Base-by-base conservation (phyloP, 2,329 filamentous ascomycete species). In the Aureobasidium sp. region DNA sequence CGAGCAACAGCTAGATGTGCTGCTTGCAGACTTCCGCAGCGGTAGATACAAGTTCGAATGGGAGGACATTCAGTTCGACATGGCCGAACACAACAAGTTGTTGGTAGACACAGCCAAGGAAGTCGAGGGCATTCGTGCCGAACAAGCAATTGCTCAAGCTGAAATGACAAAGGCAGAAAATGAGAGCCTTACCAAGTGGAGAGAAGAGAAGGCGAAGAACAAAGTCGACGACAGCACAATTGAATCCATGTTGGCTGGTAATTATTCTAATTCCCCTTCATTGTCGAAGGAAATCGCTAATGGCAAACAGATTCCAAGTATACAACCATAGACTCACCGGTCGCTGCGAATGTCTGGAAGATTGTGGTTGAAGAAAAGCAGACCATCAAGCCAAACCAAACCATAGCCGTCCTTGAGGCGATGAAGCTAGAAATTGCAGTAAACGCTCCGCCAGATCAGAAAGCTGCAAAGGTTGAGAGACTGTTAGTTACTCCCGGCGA, bases 21-120 rank as follows among this genome's bases (percentile, higher is more conserved):
- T 80, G 52, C 72, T 83, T 29, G 74, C 74, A 0, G 69, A 76
- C 1, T 85, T 82, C 68, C 71, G 76, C 27, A 76, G 76, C 17
- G 82, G 82, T 0, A 70, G 75, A 48, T 85, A 83, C 63, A 70
- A 78, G 52, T 84, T 80, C 67, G 71, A 81, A 60, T 79, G 75
- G 67, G 76, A 82, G 58, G 71, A 79, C 1, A 71, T 75, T 0
- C 72, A 75, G 24, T 84, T 84, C 63, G 82, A 84, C 63, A 83
- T 85, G 80, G 76, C 70, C 6, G 77, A 77, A 63, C 81, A 84
- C 67, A 83, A 84, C 62, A 66, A 70, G 57, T 65, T 84, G 52
- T 73, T 84, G 11, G 64, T 66, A 2, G 71, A 75, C 1, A 82
- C 79, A 0, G 71, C 66, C 27, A 75, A 76, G 0, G 81, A 84